These are phyloP conservation scores for Fusarium sp. DNA, from an alignment of 2,329 filamentous ascomycete genomes.

Conservation along the genomic window DNA sequence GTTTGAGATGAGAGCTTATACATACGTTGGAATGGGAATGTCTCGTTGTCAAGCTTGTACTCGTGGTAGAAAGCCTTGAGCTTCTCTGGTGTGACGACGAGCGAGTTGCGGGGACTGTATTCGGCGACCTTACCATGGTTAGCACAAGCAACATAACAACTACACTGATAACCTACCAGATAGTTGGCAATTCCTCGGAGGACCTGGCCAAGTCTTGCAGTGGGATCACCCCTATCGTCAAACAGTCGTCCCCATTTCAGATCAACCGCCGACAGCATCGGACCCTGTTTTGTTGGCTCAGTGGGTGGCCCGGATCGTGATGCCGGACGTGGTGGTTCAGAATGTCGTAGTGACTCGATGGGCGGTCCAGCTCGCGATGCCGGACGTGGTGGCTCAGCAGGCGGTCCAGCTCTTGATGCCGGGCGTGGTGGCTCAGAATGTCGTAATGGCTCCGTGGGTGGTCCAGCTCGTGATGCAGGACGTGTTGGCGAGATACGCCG, in stretches of 20 bases:
- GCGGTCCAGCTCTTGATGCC: too few species aligned
- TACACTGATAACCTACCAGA: constrained; percentile 64
- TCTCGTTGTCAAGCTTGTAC: constrained; percentile 72
- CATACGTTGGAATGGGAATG: constrained; percentile 75
- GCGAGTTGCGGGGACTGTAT: constrained; percentile 46
- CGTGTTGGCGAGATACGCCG: constrained; percentile 4
- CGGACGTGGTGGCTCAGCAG: background rate
- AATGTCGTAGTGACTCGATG: background rate
- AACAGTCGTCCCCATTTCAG: constrained; percentile 83
- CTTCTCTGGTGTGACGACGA: constrained; percentile 81
- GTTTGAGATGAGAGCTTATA: background rate
- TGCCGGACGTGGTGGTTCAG: background rate
- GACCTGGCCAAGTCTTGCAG: constrained; percentile 75
- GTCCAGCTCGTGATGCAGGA: too few species aligned
- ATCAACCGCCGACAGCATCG: constrained; percentile 63
- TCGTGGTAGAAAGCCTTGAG: constrained; percentile 78
- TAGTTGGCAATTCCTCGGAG: constrained; percentile 79
- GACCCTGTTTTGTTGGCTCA: background rate
- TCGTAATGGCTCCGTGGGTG: background rate
- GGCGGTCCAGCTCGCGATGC: background rate
- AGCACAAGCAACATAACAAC: background rate
- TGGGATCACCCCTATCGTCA: constrained; percentile 73
- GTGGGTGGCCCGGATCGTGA: constrained; percentile 18
- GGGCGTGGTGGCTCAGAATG: constrained; percentile 6
- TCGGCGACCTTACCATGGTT: constrained; percentile 46